Conservation (phyloP, 805 yeast genomes). For the Saturnispora quitensis region DNA sequence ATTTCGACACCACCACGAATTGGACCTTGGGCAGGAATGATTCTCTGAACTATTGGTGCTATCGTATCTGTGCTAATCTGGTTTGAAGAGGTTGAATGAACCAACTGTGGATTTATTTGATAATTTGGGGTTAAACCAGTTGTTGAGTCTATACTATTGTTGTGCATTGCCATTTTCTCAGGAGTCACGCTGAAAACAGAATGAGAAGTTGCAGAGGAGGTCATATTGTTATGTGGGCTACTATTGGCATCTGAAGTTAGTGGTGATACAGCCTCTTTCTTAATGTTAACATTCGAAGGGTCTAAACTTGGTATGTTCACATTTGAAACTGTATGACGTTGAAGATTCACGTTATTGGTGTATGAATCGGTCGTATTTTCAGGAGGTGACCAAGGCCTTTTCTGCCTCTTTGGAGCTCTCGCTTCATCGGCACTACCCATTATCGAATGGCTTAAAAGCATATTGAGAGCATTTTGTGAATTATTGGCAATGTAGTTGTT, state of each 20-base stretch:
- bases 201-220: constrained; percentile 22
- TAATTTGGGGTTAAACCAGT: neutral
- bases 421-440: constrained; percentile 10
- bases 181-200: constrained; percentile 27
- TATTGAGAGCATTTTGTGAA: constrained; percentile 7
- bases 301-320: constrained; percentile 16
- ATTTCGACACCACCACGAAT: constrained; percentile 94
- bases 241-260: constrained; percentile 26
- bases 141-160: neutral
- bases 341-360: neutral
- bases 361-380: constrained; percentile 4
- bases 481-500: constrained; percentile 6
- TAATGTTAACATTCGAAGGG: constrained; percentile 15
- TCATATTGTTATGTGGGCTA: constrained; percentile 22
- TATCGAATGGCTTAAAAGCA: constrained; percentile 10
- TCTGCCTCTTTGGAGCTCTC: constrained; percentile 24
- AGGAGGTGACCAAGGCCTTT: constrained; percentile 26
- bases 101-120: neutral
- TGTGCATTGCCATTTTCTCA: constrained; percentile 16
- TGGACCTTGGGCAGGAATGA: constrained; percentile 94
- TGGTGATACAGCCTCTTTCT: constrained; percentile 25
- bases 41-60: constrained; percentile 63
- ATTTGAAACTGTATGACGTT: constrained; percentile 11
- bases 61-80: neutral
- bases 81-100: neutral